Base-by-base conservation (phyloP, 805 yeast genomes). In the Metschnikowia shivogae region DNA sequence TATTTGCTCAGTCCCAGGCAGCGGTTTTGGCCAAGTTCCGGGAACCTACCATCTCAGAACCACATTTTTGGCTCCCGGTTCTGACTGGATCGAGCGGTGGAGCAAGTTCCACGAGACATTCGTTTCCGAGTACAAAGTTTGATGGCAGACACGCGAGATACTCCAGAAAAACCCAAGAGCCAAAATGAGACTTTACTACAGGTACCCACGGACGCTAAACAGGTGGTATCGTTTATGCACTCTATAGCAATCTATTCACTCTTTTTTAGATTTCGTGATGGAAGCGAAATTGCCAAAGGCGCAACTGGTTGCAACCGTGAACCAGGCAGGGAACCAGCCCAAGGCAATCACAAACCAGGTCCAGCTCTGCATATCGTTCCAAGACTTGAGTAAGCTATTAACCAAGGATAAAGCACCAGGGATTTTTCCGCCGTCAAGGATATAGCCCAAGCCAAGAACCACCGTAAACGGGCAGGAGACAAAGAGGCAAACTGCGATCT, bases 1-100 rank as follows among this genome's bases (percentile, higher is more conserved):
- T 56, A 89, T 93, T 49, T 93, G 99, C 68, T 88, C 95, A 36
- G 95, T 93, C 50, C 98, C 99, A 27, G 99, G 99, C 34, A 81
- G 89, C 29, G 99, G 99, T 0, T 93, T 93, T 58, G 97, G 98
- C 28, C 99, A 93, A 68, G 84, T 75, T 39, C 82, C 82, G 39
- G 95, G 89, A 17, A 89, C 97, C 4, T 85, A 76, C 70, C 99
- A 93, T 62, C 77, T 93, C 57, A 83, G 99, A 75, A 93, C 99
- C 1, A 93, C 99, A 0, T 93, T 93, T 72, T 74, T 93, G 59
- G 95, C 99, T 11, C 97, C 98, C 12, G 98, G 97, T 35, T 76
- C 79, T 22, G 92, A 88, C 56, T 89, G 97, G 89, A 87, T 89
- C 54, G 75, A 78, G 14, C 67, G 73, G 37, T 88, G 97, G 89